phyloP scores from a whole-genome alignment of 73 alveolate genomes.

The Blepharisma stoltei region DNA sequence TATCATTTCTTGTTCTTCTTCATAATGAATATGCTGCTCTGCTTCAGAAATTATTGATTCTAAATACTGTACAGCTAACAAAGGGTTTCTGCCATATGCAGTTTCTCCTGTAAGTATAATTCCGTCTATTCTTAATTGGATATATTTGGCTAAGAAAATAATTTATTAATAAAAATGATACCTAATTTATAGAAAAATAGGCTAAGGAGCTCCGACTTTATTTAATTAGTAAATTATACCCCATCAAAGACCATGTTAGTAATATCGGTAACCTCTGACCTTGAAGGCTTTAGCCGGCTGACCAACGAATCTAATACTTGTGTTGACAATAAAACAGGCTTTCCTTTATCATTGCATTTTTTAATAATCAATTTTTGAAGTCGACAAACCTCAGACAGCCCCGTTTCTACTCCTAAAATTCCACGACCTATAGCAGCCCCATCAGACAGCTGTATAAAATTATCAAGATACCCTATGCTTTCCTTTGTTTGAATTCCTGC shows the following conservation, averaged over 20 bases:
- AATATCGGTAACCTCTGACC: constrained; percentile 96
- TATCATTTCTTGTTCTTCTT: constrained; percentile 17
- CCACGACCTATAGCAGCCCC: constrained; percentile 99
- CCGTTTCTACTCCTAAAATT: constrained; percentile 98
- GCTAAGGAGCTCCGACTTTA: no score
- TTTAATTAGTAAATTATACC: no score
- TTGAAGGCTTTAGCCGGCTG: constrained; percentile 96
- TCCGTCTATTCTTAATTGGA: no score
- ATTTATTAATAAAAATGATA: no score
- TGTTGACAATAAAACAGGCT: constrained; percentile 96
- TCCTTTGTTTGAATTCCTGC: constrained; percentile 20
- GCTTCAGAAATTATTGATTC: constrained; percentile 72
- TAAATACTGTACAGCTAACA: constrained; percentile 77
- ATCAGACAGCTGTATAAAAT: constrained; percentile 54
- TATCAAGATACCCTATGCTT: background rate
- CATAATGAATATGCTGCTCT: constrained; percentile 63
- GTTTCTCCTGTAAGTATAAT: constrained; percentile 94
- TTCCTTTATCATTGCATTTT: constrained; percentile 74
- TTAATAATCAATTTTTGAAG: constrained; percentile 95
- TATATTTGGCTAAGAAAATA: no score
- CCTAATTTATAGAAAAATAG: no score
- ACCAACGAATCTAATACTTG: constrained; percentile 97
- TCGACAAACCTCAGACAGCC: constrained; percentile 90
- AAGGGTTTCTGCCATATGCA: constrained; percentile 78
- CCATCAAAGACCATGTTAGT: constrained; percentile 94